Evolutionary conservation across 768 basidiomycete species (phyloP), one percentile per base, ranked within the genome.

Genomic region (Boletus reticuloceps): DNA sequence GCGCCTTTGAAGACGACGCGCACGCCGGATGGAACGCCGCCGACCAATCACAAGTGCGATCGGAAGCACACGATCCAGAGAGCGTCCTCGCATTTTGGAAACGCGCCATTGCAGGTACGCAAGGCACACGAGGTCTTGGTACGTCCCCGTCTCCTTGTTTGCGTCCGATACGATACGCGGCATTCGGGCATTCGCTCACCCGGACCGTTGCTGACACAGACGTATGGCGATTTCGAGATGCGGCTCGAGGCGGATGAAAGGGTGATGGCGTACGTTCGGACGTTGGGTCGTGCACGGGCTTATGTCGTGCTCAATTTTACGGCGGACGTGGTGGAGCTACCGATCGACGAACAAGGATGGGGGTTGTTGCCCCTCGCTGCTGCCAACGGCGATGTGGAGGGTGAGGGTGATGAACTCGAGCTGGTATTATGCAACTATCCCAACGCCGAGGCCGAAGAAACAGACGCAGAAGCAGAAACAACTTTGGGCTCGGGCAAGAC

Each of bases 81-180:
- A 86, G 83, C 61, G 83, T 86, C 4, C 74, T 74, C 43, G 63
- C 74, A 3, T 90, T 89, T 66, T 91, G 82, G 78, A 83, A 82
- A 64, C 67, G 70, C 19, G 79, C 85, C 10, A 63, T 89, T 32
- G 58, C 52, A n/a, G 16, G 52, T 84, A 3, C 75, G 88, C 22
- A 86, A 86, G 60, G 66, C 74, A 19, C 64, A 84, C 55, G 74
- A 78, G 17, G 76, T 83, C 22, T 63, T 86, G 60, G 84, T 89
- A 52, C 58, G 78, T 60, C 16, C 36, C 32, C 32, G 32, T 12
- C 12, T 20, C 20, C 20, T 20, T 20, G 20, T 22, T 22, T 4
- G 22, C 22, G 22, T 22, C 3, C 22, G 22, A 2, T 22, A 22
- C 22, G 22, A 2, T 22, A 22, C 22, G 22, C 22, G 22, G 22